These are phyloP conservation scores for Zizania palustris DNA, from an alignment of 202 grass and related monocot species.

Conservation along the genomic window DNA sequence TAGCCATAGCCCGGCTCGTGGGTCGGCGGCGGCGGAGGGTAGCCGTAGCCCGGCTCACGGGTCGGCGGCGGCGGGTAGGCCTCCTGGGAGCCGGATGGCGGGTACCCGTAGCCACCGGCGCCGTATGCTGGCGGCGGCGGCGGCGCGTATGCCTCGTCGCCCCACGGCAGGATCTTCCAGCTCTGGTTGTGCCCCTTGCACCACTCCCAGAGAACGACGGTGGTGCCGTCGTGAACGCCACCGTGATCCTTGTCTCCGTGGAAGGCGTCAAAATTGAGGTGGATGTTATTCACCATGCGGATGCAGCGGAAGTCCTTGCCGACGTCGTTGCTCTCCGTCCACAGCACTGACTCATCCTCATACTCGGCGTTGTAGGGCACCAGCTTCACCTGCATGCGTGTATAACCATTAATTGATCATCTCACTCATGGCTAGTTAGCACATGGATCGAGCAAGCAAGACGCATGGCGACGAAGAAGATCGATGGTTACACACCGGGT, in stretches of 20 bases:
- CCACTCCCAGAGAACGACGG: constrained; percentile 74
- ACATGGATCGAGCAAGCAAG: too few species aligned
- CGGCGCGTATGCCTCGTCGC: constrained; percentile 29
- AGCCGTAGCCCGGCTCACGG: constrained; percentile 3
- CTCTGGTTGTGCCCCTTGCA: constrained; percentile 69
- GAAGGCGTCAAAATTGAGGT: constrained; percentile 75
- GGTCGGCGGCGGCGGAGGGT: background rate
- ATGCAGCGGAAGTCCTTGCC: constrained; percentile 79
- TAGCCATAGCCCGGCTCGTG: constrained; percentile 17
- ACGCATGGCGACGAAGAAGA: too few species aligned
- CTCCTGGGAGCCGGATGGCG: constrained; percentile 29
- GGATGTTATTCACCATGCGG: constrained; percentile 82
- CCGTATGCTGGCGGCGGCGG: constrained; percentile 5
- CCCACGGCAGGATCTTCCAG: constrained; percentile 73
- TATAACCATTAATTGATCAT: too few species aligned
- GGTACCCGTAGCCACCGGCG: constrained; percentile 24
- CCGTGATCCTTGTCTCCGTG: constrained; percentile 73
- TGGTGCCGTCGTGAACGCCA: constrained; percentile 71
- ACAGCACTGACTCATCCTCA: constrained; percentile 66
- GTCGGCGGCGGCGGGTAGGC: constrained; percentile 27
- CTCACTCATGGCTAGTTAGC: too few species aligned
- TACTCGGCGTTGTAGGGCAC: constrained; percentile 53
- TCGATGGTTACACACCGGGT: constrained; percentile 31
- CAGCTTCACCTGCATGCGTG: constrained; percentile 43
- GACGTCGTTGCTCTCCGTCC: constrained; percentile 45